These are phyloP conservation scores for Leccinum pallidistipes DNA, from an alignment of 1,284 basidiomycete genomes.

Conservation along the genomic window DNA sequence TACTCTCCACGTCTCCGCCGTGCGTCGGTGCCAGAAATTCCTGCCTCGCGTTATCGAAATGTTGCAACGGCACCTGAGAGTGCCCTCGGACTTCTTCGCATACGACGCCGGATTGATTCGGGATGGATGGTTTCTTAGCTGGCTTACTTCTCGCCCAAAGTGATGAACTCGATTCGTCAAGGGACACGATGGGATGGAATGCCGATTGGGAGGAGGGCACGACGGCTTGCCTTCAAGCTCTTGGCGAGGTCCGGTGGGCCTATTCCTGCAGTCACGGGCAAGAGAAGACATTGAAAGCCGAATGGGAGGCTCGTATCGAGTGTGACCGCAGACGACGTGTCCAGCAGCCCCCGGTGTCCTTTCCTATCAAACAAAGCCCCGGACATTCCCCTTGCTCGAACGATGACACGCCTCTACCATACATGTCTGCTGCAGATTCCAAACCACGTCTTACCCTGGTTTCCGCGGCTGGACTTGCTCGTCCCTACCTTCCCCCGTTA, in stretches of 20 bases:
- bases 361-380: conserved; percentile 30
- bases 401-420: conserved; percentile 22
- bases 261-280: conserved; percentile 74
- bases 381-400: conserved; percentile 31
- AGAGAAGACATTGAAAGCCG: conserved; percentile 57
- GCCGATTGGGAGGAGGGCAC: conserved; percentile 67
- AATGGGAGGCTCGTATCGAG: conserved; percentile 55
- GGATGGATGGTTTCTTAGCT: conserved; percentile 77
- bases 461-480: conserved; percentile 34
- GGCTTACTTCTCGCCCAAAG: conserved; percentile 64
- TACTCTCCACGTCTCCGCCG: conserved; percentile 46
- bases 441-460: conserved; percentile 30
- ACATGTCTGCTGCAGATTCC: conserved; percentile 1
- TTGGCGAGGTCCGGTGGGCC: conserved; percentile 79
- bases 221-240: conserved; percentile 65
- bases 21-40: conserved; percentile 47
- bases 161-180: conserved; percentile 43
- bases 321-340: conserved; percentile 22
- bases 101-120: conserved; percentile 82
- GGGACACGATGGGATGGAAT: conserved; percentile 44
- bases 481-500: conserved; percentile 31
- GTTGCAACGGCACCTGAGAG: conserved; percentile 56
- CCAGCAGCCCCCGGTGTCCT: conserved; percentile 28
- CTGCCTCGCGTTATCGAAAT: conserved; percentile 62
- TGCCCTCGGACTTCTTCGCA: conserved; percentile 57